A percentile compares a stretch with the other conserved stretches of the same genome.
phyloP scores from a whole-genome alignment of 306 rosid species.

The Prunus kanzakura region DNA sequence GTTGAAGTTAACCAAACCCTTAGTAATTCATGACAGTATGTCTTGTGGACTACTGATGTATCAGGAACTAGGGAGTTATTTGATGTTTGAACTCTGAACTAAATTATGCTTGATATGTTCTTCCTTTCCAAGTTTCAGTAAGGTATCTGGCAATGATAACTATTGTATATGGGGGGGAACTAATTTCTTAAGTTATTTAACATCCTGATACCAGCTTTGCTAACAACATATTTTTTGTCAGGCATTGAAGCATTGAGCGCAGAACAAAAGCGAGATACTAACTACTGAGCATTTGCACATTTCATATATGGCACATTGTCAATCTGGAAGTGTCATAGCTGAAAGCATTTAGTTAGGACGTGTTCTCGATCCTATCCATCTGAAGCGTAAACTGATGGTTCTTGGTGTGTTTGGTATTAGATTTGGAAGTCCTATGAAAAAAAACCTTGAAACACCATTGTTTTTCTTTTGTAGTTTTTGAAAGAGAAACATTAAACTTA shows the following conservation, averaged over 20 bases:
- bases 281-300: no score
- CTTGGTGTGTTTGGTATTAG: background rate
- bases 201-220: background rate
- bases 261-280: background rate
- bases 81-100: background rate
- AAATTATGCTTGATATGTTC: background rate
- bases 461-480: background rate
- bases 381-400: background rate
- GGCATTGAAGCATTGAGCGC: conserved; percentile 13
- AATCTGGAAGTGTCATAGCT: background rate
- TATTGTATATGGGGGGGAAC: background rate
- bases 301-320: background rate
- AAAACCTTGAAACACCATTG: background rate
- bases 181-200: background rate
- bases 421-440: background rate
- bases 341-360: background rate
- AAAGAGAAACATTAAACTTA: background rate
- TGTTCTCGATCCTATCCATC: background rate
- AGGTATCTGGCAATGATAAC: background rate
- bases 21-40: background rate
- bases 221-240: background rate
- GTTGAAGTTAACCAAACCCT: background rate
- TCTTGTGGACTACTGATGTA: background rate
- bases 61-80: background rate
- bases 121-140: background rate